These are phyloP conservation scores for Kwoniella pini DNA, from an alignment of 768 basidiomycete species.

Conservation along the genomic window DNA sequence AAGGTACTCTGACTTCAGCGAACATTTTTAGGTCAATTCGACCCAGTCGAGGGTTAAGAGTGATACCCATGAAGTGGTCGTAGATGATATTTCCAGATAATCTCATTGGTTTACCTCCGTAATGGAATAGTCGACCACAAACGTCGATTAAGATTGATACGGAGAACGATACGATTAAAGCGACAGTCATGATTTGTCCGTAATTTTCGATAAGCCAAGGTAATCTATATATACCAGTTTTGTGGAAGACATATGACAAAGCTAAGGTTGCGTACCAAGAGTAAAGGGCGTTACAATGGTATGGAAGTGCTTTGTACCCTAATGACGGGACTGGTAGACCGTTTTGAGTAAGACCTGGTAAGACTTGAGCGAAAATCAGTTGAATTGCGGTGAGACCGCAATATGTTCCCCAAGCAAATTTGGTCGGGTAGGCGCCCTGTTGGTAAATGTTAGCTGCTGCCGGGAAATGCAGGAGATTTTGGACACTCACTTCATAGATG, in stretches of 20 bases:
- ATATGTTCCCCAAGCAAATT: constrained; percentile 87
- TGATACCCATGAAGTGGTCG: constrained; percentile 95
- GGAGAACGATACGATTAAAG: constrained; percentile 85
- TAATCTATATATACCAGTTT: constrained; percentile 79
- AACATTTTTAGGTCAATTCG: constrained; percentile 97
- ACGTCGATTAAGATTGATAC: constrained; percentile 81
- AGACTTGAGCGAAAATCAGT: constrained; percentile 80
- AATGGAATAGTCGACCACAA: constrained; percentile 65
- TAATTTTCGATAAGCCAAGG: constrained; percentile 95
- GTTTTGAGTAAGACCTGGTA: constrained; percentile 83
- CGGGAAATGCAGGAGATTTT: neutral
- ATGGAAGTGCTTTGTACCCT: constrained; percentile 85
- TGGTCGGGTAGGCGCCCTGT: constrained; percentile 87
- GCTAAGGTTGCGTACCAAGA: constrained; percentile 80
- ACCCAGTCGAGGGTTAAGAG: constrained; percentile 88
- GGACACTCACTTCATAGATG: constrained; percentile 65
- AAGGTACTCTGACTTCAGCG: constrained; percentile 94
- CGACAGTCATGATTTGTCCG: constrained; percentile 91
- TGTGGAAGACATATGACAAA: constrained; percentile 74
- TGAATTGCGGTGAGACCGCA: constrained; percentile 83
- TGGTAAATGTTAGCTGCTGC: neutral
- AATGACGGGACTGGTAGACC: constrained; percentile 93
- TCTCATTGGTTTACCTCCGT: constrained; percentile 71
- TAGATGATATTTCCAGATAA: constrained; percentile 96
- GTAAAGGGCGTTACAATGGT: constrained; percentile 92